phyloP scores from a whole-genome alignment of 108 stramenopile species.

The Cyclotella choctawhatcheeana region DNA sequence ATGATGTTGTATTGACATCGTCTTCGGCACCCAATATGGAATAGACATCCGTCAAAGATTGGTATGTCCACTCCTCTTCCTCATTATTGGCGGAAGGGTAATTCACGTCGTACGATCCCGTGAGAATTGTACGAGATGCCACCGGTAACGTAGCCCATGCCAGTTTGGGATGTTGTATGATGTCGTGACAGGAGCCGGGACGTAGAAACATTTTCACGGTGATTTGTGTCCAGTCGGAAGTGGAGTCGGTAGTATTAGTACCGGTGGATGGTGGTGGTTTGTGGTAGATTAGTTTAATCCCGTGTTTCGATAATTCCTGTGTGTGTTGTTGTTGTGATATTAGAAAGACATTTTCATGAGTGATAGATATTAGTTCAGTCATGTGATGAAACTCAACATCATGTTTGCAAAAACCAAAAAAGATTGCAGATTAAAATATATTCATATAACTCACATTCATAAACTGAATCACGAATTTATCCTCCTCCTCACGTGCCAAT shows the following conservation, averaged over 20 bases:
- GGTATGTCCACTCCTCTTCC: slow-evolving; percentile 30
- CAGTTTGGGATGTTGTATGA: slow-evolving; percentile 55
- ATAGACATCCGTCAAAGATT: slow-evolving; percentile 60
- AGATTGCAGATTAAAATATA: background rate
- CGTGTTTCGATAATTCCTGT: slow-evolving; percentile 57
- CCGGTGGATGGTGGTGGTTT: slow-evolving; percentile 35
- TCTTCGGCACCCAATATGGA: slow-evolving; percentile 52
- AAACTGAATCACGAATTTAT: slow-evolving; percentile 24
- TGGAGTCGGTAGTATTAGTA: no score
- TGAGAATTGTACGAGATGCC: slow-evolving; percentile 16
- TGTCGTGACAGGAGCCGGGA: slow-evolving; percentile 54
- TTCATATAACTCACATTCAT: slow-evolving; percentile 26
- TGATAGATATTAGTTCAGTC: background rate
- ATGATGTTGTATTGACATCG: slow-evolving; percentile 16
- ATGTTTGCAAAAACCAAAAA: background rate
- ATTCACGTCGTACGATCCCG: slow-evolving; percentile 16
- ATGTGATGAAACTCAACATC: background rate
- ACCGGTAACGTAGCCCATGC: slow-evolving; percentile 65
- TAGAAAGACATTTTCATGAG: background rate
- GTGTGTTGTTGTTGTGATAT: background rate
- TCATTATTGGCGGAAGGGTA: slow-evolving; percentile 12
- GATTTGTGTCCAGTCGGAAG: slow-evolving; percentile 51
- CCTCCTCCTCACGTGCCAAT: slow-evolving; percentile 30
- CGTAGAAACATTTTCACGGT: slow-evolving; percentile 59
- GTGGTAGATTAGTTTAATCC: slow-evolving; percentile 66